These are phyloP conservation scores for Entomortierella parvispora DNA, from an alignment of 192 early-diverging fungal species.

Conservation along the genomic window DNA sequence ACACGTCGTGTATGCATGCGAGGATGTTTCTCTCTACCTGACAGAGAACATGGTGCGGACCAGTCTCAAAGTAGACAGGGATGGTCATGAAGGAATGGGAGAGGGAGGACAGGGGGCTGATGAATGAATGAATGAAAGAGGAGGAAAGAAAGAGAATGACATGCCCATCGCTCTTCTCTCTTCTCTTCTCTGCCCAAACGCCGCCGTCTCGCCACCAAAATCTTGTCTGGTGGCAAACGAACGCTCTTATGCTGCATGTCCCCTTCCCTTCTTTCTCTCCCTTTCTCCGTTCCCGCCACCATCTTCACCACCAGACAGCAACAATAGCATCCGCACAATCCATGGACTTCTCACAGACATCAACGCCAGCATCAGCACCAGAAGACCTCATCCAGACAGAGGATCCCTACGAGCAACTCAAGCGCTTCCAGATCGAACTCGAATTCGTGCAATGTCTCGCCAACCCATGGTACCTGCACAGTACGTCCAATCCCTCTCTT, in stretches of 20 bases:
- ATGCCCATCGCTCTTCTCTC: no score
- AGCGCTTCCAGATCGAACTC: constrained; percentile 89
- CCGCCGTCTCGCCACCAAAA: no score
- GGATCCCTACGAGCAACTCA: constrained; percentile 54
- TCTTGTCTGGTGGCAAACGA: no score
- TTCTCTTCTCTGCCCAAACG: no score
- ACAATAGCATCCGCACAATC: not conserved
- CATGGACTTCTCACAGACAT: not conserved
- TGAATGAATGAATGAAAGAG: not conserved
- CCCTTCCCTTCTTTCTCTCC: no score
- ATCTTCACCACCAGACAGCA: not conserved
- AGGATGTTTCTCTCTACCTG: no score
- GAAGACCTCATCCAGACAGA: constrained; percentile 24
- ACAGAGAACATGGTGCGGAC: constrained; percentile 38
- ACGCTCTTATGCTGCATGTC: no score
- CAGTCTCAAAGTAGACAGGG: constrained; percentile 24
- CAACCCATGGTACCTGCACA: constrained; percentile 94
- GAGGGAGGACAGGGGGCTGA: not conserved
- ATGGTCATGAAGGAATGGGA: not conserved
- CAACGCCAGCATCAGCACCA: not conserved
- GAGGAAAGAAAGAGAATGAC: not conserved
- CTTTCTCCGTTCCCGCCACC: not conserved
- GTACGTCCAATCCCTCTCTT: constrained; percentile 53
- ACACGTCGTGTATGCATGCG: no score
- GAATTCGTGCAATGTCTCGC: constrained; percentile 96